phyloP scores from a whole-genome alignment of 169 alveolate genomes.

The Cryptosporidium ubiquitum region DNA sequence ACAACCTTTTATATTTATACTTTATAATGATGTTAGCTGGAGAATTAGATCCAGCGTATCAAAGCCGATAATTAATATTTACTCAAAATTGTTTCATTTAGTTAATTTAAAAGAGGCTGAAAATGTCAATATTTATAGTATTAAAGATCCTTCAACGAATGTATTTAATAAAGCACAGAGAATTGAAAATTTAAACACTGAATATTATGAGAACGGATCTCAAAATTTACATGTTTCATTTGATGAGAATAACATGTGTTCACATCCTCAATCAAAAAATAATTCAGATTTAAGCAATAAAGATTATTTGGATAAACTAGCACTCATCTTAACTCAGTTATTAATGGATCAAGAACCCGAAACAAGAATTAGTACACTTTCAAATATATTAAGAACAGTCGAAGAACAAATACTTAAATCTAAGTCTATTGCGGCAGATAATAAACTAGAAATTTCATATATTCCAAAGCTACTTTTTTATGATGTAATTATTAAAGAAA shows the following conservation, averaged over 20 bases:
- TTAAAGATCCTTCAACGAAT: background rate
- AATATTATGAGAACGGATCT: background rate
- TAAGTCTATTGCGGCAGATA: background rate
- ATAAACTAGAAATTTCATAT: background rate
- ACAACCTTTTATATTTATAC: constrained; percentile 25
- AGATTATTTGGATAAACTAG: background rate
- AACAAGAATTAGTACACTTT: constrained; percentile 29
- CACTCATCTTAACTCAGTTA: constrained; percentile 2
- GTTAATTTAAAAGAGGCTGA: background rate
- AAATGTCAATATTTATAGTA: background rate
- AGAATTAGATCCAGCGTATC: constrained; percentile 50
- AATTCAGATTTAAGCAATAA: background rate
- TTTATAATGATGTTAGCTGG: constrained; percentile 47
- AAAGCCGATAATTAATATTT: constrained; percentile 25
- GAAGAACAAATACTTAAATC: background rate
- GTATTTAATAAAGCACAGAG: background rate
- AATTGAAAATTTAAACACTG: background rate
- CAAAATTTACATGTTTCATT: background rate
- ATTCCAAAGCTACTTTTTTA: background rate
- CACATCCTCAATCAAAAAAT: background rate
- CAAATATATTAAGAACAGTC: background rate
- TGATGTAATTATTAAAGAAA: constrained; percentile 24
- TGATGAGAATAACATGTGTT: background rate
- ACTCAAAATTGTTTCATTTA: background rate
- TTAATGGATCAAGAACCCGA: constrained; percentile 31